A percentile compares a stretch with the other conserved stretches of the same genome.
phyloP scores from a whole-genome alignment of 73 alveolate species.

The Blepharisma japonicum region DNA sequence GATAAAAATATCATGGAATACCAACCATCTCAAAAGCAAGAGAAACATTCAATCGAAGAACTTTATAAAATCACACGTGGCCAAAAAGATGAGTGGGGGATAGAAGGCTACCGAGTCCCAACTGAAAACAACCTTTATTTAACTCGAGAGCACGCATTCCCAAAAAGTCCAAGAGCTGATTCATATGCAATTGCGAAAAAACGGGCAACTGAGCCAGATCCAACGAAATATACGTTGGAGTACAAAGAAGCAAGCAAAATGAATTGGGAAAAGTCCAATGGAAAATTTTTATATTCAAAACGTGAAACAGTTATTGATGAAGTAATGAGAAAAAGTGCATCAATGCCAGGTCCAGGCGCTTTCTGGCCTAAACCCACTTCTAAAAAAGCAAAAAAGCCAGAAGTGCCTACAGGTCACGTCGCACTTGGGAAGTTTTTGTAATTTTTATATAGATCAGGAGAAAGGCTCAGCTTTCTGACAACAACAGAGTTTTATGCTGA shows the following conservation, averaged over 20 bases:
- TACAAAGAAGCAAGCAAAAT: background rate
- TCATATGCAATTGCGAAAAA: background rate
- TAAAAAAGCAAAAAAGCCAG: too few relatives aligned
- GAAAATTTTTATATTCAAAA: background rate
- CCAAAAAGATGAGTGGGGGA: slow-evolving; percentile 17
- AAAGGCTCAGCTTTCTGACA: background rate
- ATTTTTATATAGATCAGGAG: background rate
- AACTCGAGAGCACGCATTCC: background rate
- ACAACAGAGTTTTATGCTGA: background rate
- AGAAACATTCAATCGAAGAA: background rate
- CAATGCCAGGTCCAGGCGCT: slow-evolving; percentile 5
- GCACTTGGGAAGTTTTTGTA: slow-evolving; percentile 19
- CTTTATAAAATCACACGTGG: slow-evolving; percentile 23
- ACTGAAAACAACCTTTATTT: background rate
- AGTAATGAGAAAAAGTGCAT: slow-evolving; percentile 5
- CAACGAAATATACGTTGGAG: slow-evolving; percentile 6
- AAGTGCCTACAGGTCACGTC: too few relatives aligned
- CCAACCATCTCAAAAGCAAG: too few relatives aligned
- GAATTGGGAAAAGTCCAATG: background rate
- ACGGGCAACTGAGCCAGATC: background rate
- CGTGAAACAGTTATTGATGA: slow-evolving; percentile 7
- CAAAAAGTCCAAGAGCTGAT: background rate
- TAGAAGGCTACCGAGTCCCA: slow-evolving; percentile 22
- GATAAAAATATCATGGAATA: too few relatives aligned
- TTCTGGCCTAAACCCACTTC: background rate